A percentile compares a stretch with the other conserved stretches of the same genome.
Conservation (phyloP, 495 filamentous ascomycete species). For the Penicillium egyptiacum region DNA sequence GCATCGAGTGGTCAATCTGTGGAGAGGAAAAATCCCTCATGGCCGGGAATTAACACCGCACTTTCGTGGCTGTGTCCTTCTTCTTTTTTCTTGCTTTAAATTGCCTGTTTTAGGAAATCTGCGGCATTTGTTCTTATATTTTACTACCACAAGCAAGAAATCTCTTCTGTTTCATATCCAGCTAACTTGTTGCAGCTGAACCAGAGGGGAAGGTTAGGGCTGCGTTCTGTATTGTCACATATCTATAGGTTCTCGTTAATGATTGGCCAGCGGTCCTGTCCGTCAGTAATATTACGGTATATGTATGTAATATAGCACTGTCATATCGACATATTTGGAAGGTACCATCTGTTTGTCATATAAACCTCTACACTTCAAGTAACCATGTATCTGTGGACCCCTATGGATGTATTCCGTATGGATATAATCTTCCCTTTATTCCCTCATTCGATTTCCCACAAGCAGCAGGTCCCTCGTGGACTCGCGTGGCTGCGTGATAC, state of each 20-base stretch:
- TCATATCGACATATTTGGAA: no score
- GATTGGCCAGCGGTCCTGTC: constrained; percentile 13
- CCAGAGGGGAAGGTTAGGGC: constrained; percentile 18
- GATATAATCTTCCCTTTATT: not conserved
- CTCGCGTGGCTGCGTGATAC: not conserved
- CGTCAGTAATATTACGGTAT: constrained; percentile 19
- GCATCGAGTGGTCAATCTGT: constrained; percentile 12
- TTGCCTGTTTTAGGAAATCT: not conserved
- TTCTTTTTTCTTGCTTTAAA: not conserved
- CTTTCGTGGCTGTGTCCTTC: constrained; percentile 5
- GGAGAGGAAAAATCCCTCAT: constrained; percentile 32
- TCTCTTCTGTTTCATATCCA: constrained; percentile 1
- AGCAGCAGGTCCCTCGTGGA: not conserved
- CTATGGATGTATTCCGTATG: not conserved
- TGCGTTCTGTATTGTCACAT: constrained; percentile 19
- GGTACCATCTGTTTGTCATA: not conserved
- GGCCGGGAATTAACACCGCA: constrained; percentile 8
- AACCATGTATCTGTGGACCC: not conserved
- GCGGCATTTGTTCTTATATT: constrained; percentile 3
- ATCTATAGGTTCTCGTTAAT: not conserved
- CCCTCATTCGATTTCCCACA: not conserved
- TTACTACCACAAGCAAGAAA: not conserved
- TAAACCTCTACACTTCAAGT: not conserved
- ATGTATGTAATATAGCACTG: constrained; percentile 13
- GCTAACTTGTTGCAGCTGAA: not conserved